Percentiles rank a stretch among this genome's conserved stretches.
Conservation (phyloP, 371 early-diverging fungal genomes). For the Phascolomyces articulosus region DNA sequence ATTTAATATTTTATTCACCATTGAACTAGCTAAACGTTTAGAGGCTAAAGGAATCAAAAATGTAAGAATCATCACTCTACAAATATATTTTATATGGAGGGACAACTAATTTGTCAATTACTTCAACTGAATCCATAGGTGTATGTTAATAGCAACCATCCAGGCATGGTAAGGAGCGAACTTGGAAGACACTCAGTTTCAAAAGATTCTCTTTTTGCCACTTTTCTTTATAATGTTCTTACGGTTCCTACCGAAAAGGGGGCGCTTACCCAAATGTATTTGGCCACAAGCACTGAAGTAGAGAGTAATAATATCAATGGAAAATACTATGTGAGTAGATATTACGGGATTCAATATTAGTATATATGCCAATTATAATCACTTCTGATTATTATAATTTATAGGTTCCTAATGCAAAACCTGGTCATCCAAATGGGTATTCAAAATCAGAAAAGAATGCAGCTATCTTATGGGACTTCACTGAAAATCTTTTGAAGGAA, state of each 20-base stretch:
- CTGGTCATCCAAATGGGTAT: conserved; percentile 9
- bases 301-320: conserved; percentile 52
- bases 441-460: conserved; percentile 27
- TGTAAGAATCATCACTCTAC: too few species aligned
- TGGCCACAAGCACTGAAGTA: conserved; percentile 69
- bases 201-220: background rate
- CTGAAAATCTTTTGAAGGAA: conserved; percentile 39
- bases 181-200: conserved; percentile 21
- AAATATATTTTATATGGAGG: too few species aligned
- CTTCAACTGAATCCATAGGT: conserved; percentile 33
- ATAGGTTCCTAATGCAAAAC: conserved; percentile 23
- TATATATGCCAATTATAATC: too few species aligned
- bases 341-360: too few species aligned
- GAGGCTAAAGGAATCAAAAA: conserved; percentile 35
- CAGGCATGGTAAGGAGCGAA: conserved; percentile 66
- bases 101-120: too few species aligned
- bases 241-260: conserved; percentile 53
- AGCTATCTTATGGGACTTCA: conserved; percentile 35
- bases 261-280: conserved; percentile 65
- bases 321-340: conserved; percentile 51
- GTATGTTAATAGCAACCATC: conserved; percentile 68
- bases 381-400: background rate
- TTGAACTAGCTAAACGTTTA: conserved; percentile 41
- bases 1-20: conserved; percentile 42
- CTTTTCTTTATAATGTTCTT: conserved; percentile 2